Evolutionary conservation across 2,329 filamentous ascomycete genomes (phyloP).

Genomic region (Mariannaea sp.): DNA sequence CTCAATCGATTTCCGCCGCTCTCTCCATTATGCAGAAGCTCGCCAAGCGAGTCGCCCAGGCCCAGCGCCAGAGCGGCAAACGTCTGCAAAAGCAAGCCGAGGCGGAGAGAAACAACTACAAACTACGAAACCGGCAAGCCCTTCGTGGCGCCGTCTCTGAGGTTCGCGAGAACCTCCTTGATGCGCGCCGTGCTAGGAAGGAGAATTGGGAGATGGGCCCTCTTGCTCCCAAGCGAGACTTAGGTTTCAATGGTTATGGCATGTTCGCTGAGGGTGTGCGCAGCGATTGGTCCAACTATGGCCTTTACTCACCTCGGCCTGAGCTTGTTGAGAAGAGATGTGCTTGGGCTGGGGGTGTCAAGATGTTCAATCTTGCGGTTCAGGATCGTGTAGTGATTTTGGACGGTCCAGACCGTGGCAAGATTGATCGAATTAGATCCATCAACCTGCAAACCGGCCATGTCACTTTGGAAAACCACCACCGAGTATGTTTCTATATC

Average conservation of each 20-base stretch:
- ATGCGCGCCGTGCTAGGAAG: conserved; percentile 58
- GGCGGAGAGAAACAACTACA: conserved; percentile 37
- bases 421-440: conserved; percentile 73
- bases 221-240: conserved; percentile 76
- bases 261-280: conserved; percentile 50
- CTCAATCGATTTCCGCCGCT: conserved; percentile 18
- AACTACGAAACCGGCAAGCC: conserved; percentile 41
- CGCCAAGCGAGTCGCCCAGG: conserved; percentile 67
- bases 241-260: conserved; percentile 67
- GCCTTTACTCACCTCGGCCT: conserved; percentile 36
- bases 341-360: conserved; percentile 60
- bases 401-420: conserved; percentile 78
- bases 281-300: conserved; percentile 43
- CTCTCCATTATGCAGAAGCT: conserved; percentile 68
- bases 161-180: conserved; percentile 43
- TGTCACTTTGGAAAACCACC: conserved; percentile 64
- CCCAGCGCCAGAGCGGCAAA: conserved; percentile 65
- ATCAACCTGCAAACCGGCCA: conserved; percentile 61
- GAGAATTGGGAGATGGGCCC: conserved; percentile 82
- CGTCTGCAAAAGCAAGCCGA: conserved; percentile 49
- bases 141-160: conserved; percentile 41
- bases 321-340: conserved; percentile 50
- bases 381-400: conserved; percentile 84
- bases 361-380: conserved; percentile 64
- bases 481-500: conserved; percentile 59